phyloP scores from a whole-genome alignment of 2,329 filamentous ascomycete species.

The Dothistroma septosporum region DNA sequence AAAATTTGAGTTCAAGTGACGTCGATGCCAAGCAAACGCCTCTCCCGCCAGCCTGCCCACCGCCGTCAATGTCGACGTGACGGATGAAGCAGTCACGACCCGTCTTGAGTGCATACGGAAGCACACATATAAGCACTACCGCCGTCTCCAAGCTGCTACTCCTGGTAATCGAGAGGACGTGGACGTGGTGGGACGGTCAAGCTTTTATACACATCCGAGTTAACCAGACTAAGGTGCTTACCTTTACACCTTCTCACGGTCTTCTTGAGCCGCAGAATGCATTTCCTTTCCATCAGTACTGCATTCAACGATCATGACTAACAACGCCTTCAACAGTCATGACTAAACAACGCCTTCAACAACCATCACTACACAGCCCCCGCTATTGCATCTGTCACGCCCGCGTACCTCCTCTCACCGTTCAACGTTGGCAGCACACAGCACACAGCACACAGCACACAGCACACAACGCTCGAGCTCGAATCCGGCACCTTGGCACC shows the following conservation, averaged over 20 bases:
- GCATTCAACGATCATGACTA: too few relatives aligned
- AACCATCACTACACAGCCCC: too few relatives aligned
- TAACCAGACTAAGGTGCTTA: too few relatives aligned
- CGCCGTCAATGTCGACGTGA: background rate
- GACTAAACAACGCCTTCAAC: background rate
- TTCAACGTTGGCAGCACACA: background rate
- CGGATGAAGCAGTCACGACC: too few relatives aligned
- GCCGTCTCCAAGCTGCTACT: background rate
- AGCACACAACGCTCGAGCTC: background rate
- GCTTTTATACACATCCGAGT: too few relatives aligned
- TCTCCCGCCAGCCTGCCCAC: background rate
- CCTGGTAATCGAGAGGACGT: too few relatives aligned
- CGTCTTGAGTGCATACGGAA: background rate
- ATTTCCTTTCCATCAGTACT: background rate
- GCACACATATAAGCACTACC: constrained; percentile 1
- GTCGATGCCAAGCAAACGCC: background rate
- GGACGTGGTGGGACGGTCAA: too few relatives aligned
- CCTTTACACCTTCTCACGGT: background rate
- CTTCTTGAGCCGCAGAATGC: background rate
- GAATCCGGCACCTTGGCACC: background rate
- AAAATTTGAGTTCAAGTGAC: background rate
- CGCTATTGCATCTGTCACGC: background rate
- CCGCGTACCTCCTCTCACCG: background rate
- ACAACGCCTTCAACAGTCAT: background rate
- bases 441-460: too few relatives aligned